Evolutionary conservation across 2,329 filamentous ascomycete genomes (phyloP), one percentile per base, ranked within the genome.

Genomic region (Plectosphaerella plurivora): DNA sequence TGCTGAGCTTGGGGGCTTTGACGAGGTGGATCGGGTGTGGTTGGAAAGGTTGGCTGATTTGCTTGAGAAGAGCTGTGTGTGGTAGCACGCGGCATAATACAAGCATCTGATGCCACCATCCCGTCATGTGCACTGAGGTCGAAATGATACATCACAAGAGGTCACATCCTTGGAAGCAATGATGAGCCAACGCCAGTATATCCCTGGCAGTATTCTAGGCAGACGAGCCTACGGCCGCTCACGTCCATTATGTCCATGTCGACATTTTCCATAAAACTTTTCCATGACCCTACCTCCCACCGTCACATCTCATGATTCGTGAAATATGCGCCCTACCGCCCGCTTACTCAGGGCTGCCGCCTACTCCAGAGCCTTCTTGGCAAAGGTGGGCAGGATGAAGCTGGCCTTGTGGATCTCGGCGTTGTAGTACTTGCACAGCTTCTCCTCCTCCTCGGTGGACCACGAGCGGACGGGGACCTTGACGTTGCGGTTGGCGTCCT

Each of bases 351-450:
- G 6, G 3, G 10, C 10, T 5, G 4, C 41, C 9, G 41, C 18
- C 18, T 79, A 84, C 72, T 83, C 68, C 61, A 87, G 75, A 52
- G 82, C 83, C 82, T 93, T 87, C 71, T 90, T 85, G 54, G 93
- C 93, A 72, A 97, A 99, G 69, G 84, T 97, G 57, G 94, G 94
- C 69, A 99, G 81, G 58, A 97, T 74, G 72, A 97, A 99, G 71
- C 87, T 86, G 57, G 94, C 93, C 79, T 91, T 87, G 82, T 99
- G 94, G 68, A 99, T 93, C 69, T 95, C 90, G 68, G 90, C 82
- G 79, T 91, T 97, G 83, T 99, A 99, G 86, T 99, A 99, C 71
- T 83, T 84, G 88, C 91, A 96, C 65, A 93, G 79, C 73, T 90
- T 87, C 68, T 90, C 86, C 83, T 99, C 94, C 75, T 97, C 91